phyloP scores from a whole-genome alignment of 768 basidiomycete genomes.

The Leccinum barrowsii region DNA sequence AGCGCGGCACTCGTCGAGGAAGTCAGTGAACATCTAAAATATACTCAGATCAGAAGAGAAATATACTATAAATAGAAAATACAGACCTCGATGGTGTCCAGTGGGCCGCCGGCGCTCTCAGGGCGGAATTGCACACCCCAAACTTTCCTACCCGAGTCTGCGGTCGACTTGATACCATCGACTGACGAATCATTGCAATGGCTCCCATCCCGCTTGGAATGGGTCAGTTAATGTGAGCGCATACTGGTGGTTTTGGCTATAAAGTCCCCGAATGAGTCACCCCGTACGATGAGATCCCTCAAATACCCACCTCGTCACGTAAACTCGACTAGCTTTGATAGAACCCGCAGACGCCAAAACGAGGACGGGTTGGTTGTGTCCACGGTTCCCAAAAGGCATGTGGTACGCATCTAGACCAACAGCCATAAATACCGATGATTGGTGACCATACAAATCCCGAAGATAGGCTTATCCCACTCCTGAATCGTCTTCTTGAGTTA shows the following conservation, averaged over 20 bases:
- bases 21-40: too few relatives aligned
- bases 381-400: constrained; percentile 99
- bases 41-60: too few relatives aligned
- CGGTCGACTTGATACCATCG: constrained; percentile 96
- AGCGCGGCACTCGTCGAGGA: too few relatives aligned
- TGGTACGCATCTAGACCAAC: constrained; percentile 95
- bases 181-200: constrained; percentile 99
- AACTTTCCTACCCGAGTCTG: too few relatives aligned
- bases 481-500: constrained; percentile 76
- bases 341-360: constrained; percentile 89
- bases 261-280: background rate
- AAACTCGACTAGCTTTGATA: constrained; percentile 93
- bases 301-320: constrained; percentile 79
- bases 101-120: too few relatives aligned
- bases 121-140: too few relatives aligned
- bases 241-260: constrained; percentile 82
- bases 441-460: constrained; percentile 99
- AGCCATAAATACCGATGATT: constrained; percentile 89
- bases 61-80: too few relatives aligned
- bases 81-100: too few relatives aligned
- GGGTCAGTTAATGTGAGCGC: constrained; percentile 92
- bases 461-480: constrained; percentile 92
- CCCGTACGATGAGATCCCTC: too few relatives aligned
- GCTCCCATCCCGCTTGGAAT: constrained; percentile 96
- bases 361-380: constrained; percentile 97